Conservation (phyloP, 2,329 filamentous ascomycete species). For the Fusarium sulawesiense region DNA sequence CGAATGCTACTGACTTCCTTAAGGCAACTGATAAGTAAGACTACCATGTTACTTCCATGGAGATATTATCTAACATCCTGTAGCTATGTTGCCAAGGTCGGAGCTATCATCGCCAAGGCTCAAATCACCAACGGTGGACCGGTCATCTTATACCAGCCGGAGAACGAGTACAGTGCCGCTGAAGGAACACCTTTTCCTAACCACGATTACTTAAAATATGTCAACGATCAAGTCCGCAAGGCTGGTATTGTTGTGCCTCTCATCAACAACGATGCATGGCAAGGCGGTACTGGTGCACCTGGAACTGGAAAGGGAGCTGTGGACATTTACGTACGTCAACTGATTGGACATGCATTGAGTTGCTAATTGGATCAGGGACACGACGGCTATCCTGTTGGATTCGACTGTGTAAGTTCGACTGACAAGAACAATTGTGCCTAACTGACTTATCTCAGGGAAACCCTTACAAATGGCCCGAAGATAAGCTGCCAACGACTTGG, state of each 20-base stretch:
- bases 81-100: slow-evolving; percentile 66
- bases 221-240: slow-evolving; percentile 74
- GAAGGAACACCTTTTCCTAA: slow-evolving; percentile 69
- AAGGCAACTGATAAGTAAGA: slow-evolving; percentile 69
- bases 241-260: slow-evolving; percentile 79
- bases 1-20: slow-evolving; percentile 70
- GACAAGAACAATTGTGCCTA: too few relatives aligned
- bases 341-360: rapidly evolving
- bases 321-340: slow-evolving; percentile 65
- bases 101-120: slow-evolving; percentile 74
- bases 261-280: slow-evolving; percentile 78
- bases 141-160: slow-evolving; percentile 81
- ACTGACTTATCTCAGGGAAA: slow-evolving; percentile 51
- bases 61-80: too few relatives aligned
- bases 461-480: slow-evolving; percentile 55
- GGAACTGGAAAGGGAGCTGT: slow-evolving; percentile 64
- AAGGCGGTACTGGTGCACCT: slow-evolving; percentile 71
- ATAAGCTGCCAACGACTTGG: slow-evolving; percentile 58
- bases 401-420: slow-evolving; percentile 59
- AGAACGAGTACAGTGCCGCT: slow-evolving; percentile 79
- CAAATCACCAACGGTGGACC: slow-evolving; percentile 88
- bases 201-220: slow-evolving; percentile 74
- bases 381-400: slow-evolving; percentile 71
- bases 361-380: slow-evolving; percentile 57
- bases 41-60: too few relatives aligned